phyloP scores from a whole-genome alignment of 2,329 filamentous ascomycete genomes.

The Fusarium siculi region DNA sequence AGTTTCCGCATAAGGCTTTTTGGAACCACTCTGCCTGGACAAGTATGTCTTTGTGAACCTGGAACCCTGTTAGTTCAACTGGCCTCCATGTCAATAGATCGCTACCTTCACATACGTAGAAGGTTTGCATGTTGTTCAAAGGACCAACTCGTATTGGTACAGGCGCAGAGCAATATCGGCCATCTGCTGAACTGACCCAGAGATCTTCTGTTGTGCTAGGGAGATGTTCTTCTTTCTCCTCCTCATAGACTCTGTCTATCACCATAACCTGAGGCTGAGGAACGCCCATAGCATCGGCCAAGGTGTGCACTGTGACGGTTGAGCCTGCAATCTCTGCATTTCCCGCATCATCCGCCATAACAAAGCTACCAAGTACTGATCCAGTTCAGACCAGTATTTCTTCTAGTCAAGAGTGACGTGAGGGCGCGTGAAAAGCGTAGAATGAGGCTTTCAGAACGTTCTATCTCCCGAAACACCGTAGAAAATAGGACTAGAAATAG shows the following conservation, averaged over 20 bases:
- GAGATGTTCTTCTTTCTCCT: constrained; percentile 22
- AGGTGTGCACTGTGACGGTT: constrained; percentile 28
- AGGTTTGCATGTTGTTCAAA: constrained; percentile 55
- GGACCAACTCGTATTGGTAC: constrained; percentile 58
- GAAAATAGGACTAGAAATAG: constrained; percentile 5
- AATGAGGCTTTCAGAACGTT: constrained; percentile 27
- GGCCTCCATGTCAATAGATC: not conserved
- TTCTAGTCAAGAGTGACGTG: not conserved
- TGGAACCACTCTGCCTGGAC: constrained; percentile 60
- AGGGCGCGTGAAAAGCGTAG: constrained; percentile 11
- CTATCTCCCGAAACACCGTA: constrained; percentile 15
- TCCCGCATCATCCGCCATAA: constrained; percentile 33
- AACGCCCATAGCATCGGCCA: constrained; percentile 34
- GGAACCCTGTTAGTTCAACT: constrained; percentile 29
- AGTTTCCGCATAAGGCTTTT: constrained; percentile 59
- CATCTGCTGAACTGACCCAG: constrained; percentile 61
- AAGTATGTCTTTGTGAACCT: constrained; percentile 61
- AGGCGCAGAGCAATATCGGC: constrained; percentile 58
- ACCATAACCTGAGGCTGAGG: constrained; percentile 40
- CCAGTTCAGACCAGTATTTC: not conserved
- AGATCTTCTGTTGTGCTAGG: constrained; percentile 55
- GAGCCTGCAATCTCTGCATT: constrained; percentile 28
- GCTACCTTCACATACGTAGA: constrained; percentile 43
- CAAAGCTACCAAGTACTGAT: not conserved
- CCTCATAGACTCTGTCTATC: constrained; percentile 34